These are phyloP conservation scores for Kurtzmaniella quercitrusa DNA, from an alignment of 1,139 yeast species.

Conservation along the genomic window DNA sequence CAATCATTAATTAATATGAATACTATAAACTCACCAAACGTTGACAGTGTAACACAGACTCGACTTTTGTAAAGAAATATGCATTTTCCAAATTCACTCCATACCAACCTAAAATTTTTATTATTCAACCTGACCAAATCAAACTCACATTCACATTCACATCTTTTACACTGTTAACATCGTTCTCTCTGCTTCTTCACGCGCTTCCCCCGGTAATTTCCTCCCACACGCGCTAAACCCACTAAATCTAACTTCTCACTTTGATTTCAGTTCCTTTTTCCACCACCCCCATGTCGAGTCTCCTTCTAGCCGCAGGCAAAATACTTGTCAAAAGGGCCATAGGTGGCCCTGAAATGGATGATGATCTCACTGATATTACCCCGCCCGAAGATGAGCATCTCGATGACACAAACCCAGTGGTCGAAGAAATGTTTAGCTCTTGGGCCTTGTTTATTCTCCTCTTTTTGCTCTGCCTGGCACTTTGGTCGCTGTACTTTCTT, in stretches of 20 bases:
- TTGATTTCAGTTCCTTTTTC: neutral
- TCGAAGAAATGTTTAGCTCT: constrained; percentile 91
- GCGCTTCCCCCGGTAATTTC: too few relatives aligned
- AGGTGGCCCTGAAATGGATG: constrained; percentile 25
- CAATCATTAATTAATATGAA: too few relatives aligned
- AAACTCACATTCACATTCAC: too few relatives aligned
- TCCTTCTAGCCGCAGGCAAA: constrained; percentile 24
- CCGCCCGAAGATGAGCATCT: constrained; percentile 55
- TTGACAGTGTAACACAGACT: too few relatives aligned
- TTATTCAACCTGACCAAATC: too few relatives aligned
- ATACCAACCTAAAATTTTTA: too few relatives aligned
- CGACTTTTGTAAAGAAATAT: too few relatives aligned
- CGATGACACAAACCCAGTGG: constrained; percentile 79
- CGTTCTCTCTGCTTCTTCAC: too few relatives aligned
- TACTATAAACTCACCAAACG: too few relatives aligned
- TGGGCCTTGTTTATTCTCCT: constrained; percentile 94
- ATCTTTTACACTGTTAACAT: too few relatives aligned
- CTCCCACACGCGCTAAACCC: too few relatives aligned
- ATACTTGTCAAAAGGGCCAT: constrained; percentile 28
- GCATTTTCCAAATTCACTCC: too few relatives aligned
- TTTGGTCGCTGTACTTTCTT: constrained; percentile 92
- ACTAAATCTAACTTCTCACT: neutral
- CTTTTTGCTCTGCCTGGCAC: constrained; percentile 75
- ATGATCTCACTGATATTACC: constrained; percentile 45
- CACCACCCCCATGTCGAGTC: constrained; percentile 20